A percentile compares a stretch with the other conserved stretches of the same genome.
phyloP scores from a whole-genome alignment of 2,329 filamentous ascomycete genomes.

The Penicillium rolfsii region DNA sequence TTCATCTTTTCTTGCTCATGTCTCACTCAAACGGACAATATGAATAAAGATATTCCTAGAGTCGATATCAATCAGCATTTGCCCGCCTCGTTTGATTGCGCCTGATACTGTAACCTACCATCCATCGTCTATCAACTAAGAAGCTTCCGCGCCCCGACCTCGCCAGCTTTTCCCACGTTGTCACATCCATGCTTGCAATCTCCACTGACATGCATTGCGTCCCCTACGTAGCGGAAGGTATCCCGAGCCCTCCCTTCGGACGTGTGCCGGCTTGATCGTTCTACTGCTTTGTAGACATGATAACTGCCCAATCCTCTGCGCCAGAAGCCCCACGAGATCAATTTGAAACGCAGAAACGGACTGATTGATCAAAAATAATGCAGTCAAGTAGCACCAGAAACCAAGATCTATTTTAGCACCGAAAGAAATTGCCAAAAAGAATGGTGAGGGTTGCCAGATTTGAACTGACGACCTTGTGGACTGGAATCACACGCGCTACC shows the following conservation, averaged over 20 bases:
- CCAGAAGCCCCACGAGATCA: not conserved
- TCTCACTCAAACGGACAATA: too few relatives aligned
- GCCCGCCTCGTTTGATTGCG: not conserved
- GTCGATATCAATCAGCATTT: too few relatives aligned
- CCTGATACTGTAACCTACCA: not conserved
- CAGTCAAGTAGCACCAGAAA: too few relatives aligned
- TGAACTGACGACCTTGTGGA: conserved; percentile 10
- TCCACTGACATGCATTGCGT: not conserved
- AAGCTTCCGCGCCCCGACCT: not conserved
- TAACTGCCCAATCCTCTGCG: too few relatives aligned
- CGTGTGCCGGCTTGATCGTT: not conserved
- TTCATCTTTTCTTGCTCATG: too few relatives aligned
- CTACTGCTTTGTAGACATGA: too few relatives aligned
- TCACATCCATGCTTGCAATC: not conserved
- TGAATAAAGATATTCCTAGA: too few relatives aligned
- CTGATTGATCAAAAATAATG: not conserved
- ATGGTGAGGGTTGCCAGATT: conserved; percentile 6
- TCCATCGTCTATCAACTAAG: not conserved
- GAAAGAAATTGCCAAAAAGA: not conserved
- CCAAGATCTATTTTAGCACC: too few relatives aligned
- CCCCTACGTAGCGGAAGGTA: not conserved
- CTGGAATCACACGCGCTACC: conserved; percentile 2
- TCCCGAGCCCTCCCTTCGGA: not conserved
- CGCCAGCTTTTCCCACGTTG: not conserved
- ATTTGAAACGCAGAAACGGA: not conserved